Base-by-base conservation (phyloP, 176 grass and related monocot genomes). In the Oryza australiensis region DNA sequence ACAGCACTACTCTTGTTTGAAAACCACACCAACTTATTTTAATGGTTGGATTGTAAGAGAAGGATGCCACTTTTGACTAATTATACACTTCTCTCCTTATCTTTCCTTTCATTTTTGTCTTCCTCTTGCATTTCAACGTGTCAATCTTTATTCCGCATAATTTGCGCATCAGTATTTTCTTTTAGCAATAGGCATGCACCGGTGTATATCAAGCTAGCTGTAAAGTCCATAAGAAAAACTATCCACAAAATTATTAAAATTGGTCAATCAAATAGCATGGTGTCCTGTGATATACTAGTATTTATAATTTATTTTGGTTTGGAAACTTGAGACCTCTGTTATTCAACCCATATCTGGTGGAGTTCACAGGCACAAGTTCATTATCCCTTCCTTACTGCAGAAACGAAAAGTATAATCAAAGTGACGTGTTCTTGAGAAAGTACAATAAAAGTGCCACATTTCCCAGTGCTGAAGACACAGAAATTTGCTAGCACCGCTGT, bases 61-160 rank as follows among this genome's bases (percentile, higher is more conserved):
- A 86, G 88, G 76, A 89, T 35, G n/a, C 27, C 72, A 27, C 57
- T 73, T 77, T 85, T 82, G 73, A 82, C 83, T 28, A 45, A 49
- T n/a, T 38, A 38, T 82, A 53, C 45, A 53, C 45, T 18, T 72
- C 43, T 30, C 23, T 26, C 5, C 26, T 41, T 26, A 55, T 41
- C n/a, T 42, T 62, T 64, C 59, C 13, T 34, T 82, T 14, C 13
- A 59, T n/a, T 55, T 51, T 59, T 41, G 38, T 34, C 13, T 49
- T 53, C 26, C 13, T 46, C 26, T 43, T 64, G 64, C 64, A 66
- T 55, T 57, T 42, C 32, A 18, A 22, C 49, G 49, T 53, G 49
- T 53, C 49, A 53, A 53, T 53, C 5, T 53, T 53, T 59, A 59
- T 9, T 55, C 51, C 23, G 53, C 20, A 59, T 9, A 59, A 59